Evolutionary conservation across 371 early-diverging fungal genomes (phyloP).

Genomic region (Mucor mucedo): DNA sequence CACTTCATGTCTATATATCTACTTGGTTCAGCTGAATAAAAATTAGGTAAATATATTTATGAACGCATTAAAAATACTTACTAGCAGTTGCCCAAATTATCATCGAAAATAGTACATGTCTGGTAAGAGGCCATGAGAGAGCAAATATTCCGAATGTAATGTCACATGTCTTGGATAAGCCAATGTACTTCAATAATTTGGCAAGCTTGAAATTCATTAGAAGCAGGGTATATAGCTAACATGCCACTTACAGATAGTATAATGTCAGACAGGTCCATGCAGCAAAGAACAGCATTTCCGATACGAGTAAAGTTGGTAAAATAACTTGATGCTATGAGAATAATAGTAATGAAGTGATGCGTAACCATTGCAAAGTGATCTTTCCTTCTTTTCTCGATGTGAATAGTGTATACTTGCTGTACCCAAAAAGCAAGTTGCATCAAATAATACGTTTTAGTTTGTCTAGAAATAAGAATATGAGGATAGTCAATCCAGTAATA

Average conservation of each 20-base stretch:
- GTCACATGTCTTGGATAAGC: constrained; percentile 66
- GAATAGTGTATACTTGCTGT: constrained; percentile 72
- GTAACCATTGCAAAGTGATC: constrained; percentile 78
- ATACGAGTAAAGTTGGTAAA: constrained; percentile 76
- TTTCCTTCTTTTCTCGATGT: constrained; percentile 79
- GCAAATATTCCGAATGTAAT: constrained; percentile 77
- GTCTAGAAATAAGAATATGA: constrained; percentile 53
- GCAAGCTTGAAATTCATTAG: constrained; percentile 45
- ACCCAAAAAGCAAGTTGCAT: constrained; percentile 84
- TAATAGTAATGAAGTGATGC: constrained; percentile 84
- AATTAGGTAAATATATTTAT: not conserved
- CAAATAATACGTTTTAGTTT: constrained; percentile 81
- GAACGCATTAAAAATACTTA: constrained; percentile 10
- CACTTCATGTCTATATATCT: constrained; percentile 59
- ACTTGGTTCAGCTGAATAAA: constrained; percentile 47
- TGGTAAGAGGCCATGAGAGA: constrained; percentile 77
- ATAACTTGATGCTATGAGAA: constrained; percentile 73
- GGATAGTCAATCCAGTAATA: constrained; percentile 78
- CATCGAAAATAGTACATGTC: constrained; percentile 68
- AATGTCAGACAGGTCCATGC: constrained; percentile 86
- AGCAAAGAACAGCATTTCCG: constrained; percentile 80
- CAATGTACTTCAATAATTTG: constrained; percentile 79
- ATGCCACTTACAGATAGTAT: constrained; percentile 62
- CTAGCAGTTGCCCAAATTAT: constrained; percentile 62
- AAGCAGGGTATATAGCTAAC: not conserved